These are phyloP conservation scores for Colletotrichum neosansevieriae DNA, from an alignment of 2,329 filamentous ascomycete genomes.

Conservation along the genomic window DNA sequence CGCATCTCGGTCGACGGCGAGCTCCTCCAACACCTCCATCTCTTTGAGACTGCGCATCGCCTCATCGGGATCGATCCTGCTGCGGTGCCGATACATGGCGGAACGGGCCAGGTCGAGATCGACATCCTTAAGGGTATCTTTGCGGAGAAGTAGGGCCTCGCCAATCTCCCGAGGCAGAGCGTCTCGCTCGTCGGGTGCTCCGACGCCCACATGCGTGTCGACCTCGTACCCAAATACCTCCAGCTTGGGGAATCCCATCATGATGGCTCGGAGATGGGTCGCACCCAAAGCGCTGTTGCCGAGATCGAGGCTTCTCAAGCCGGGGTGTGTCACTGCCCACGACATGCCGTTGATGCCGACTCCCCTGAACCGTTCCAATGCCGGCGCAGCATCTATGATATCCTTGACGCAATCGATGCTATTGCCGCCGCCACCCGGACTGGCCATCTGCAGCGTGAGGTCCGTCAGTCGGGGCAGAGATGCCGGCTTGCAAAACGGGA, in stretches of 20 bases:
- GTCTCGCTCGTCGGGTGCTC: not conserved
- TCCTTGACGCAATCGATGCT: not conserved
- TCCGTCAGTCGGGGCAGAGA: constrained; percentile 15
- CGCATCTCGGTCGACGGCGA: constrained; percentile 4
- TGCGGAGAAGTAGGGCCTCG: constrained; percentile 11
- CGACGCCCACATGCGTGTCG: not conserved
- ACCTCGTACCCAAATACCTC: constrained; percentile 11
- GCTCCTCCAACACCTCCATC: constrained; percentile 14
- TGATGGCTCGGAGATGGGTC: not conserved
- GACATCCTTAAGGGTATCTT: constrained; percentile 9
- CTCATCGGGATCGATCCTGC: too few relatives aligned
- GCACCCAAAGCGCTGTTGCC: not conserved
- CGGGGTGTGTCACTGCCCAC: not conserved
- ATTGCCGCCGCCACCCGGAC: not conserved
- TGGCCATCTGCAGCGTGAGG: constrained; percentile 1
- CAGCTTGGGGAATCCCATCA: not conserved
- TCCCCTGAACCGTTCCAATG: constrained; percentile 12
- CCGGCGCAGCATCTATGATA: constrained; percentile 12
- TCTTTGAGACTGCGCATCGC: constrained; percentile 7
- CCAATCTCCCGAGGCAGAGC: not conserved
- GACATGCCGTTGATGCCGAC: constrained; percentile 5
- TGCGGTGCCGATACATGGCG: not conserved
- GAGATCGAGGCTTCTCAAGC: constrained; percentile 9
- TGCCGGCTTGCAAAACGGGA: constrained; percentile 9
- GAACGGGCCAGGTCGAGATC: constrained; percentile 12